Percentiles rank a stretch among this genome's conserved stretches.
Evolutionary conservation across 2,329 filamentous ascomycete genomes (phyloP).

Genomic region (Colletotrichum camelliae): DNA sequence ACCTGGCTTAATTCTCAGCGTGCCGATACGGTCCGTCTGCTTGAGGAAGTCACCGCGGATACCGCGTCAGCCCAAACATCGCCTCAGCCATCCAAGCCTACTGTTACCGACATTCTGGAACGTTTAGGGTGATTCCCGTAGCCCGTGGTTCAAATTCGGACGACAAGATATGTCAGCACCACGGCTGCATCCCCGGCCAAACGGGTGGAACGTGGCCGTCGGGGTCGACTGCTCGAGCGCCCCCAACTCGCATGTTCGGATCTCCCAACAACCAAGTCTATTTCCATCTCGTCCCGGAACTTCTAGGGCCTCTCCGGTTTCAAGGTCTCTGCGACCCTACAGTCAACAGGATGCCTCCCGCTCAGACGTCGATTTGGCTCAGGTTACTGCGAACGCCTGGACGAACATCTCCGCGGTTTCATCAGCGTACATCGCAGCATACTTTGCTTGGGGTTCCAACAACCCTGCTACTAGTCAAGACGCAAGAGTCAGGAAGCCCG

Average conservation of each 20-base stretch:
- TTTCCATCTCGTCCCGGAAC: constrained; percentile 3
- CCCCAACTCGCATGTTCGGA: neutral
- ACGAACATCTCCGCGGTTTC: neutral
- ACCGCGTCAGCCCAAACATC: neutral
- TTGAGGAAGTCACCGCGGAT: neutral
- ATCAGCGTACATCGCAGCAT: neutral
- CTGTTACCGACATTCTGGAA: constrained; percentile 1
- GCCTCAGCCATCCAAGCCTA: neutral
- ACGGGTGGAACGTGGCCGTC: constrained; percentile 7
- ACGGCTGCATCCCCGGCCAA: neutral
- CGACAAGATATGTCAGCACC: constrained; percentile 3
- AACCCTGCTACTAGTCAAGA: neutral
- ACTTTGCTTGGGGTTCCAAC: neutral
- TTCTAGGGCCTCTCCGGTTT: constrained; percentile 11
- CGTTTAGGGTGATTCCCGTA: neutral
- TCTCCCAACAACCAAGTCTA: neutral
- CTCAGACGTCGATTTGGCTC: neutral
- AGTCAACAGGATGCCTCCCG: neutral
- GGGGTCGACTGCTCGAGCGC: neutral
- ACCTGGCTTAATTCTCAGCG: neutral
- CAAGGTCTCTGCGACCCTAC: neutral
- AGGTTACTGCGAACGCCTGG: neutral
- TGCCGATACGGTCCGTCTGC: neutral
- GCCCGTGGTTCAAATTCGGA: neutral
- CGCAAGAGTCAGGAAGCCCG: neutral